These are phyloP conservation scores for Erythrophleum fordii DNA, from an alignment of 306 rosid species.

Conservation along the genomic window DNA sequence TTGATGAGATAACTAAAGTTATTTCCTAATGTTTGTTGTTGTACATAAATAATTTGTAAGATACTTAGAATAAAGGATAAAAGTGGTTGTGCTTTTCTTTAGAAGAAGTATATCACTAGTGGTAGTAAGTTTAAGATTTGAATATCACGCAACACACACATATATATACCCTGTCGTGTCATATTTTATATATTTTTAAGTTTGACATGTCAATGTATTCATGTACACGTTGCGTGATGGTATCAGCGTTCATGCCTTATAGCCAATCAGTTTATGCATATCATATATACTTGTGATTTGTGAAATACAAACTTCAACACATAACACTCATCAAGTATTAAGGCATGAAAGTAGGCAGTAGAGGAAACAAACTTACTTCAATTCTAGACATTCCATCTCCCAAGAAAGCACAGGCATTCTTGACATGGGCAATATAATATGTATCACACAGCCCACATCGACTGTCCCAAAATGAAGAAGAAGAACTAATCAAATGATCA, in stretches of 20 bases:
- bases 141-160: background rate
- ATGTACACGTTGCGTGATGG: no score
- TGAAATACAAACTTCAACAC: background rate
- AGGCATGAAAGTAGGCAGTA: background rate
- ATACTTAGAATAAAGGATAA: background rate
- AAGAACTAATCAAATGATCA: background rate
- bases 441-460: conserved; percentile 95
- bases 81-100: background rate
- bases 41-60: no score
- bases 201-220: no score
- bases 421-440: conserved; percentile 94
- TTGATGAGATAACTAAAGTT: no score
- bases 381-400: conserved; percentile 97
- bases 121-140: background rate
- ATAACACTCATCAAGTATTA: background rate
- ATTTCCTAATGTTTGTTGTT: no score
- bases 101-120: background rate
- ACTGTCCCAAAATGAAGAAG: conserved; percentile 50
- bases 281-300: no score
- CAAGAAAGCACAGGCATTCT: conserved; percentile 95
- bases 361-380: conserved; percentile 64
- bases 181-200: no score
- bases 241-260: no score
- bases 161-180: no score
- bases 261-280: no score